A percentile compares a stretch with the other conserved stretches of the same genome.
Conservation (phyloP, 306 rosid genomes). For the Lathyrus tuberosus region DNA sequence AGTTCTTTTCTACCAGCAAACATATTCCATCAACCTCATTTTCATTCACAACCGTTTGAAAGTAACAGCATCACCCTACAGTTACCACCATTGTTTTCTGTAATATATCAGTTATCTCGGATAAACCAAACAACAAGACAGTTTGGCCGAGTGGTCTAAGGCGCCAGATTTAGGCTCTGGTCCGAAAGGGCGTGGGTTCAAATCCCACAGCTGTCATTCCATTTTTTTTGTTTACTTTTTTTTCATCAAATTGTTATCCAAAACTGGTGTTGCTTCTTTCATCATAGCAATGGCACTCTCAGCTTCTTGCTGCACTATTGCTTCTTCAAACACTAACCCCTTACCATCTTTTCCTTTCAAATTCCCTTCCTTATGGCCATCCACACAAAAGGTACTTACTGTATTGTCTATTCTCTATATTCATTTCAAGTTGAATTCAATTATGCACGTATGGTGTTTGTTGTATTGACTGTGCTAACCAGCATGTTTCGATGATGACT, state of each 20-base stretch:
- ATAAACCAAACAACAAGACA: not conserved
- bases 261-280: not conserved
- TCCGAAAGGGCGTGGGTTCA: slow-evolving; percentile 98
- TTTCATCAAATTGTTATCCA: not conserved
- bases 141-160: slow-evolving; percentile 98
- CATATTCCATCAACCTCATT: not conserved
- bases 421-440: not conserved
- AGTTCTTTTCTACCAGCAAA: slow-evolving; percentile 6
- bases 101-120: fast-evolving
- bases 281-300: slow-evolving; percentile 51
- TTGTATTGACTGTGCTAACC: not conserved
- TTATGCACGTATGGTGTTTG: not conserved
- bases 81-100: not conserved
- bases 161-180: slow-evolving; percentile 99
- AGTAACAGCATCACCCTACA: not conserved
- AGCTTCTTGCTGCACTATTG: slow-evolving; percentile 42
- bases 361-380: slow-evolving; percentile 72
- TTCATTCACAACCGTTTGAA: not conserved
- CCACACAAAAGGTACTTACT: slow-evolving; percentile 64
- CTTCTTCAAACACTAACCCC: slow-evolving; percentile 45
- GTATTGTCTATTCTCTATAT: not conserved
- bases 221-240: not conserved
- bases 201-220: slow-evolving; percentile 80
- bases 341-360: slow-evolving; percentile 59
- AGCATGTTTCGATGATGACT: not conserved